Evolutionary conservation across 139 green algal genomes (phyloP).

Genomic region (Astrephomene gubernaculifera): DNA sequence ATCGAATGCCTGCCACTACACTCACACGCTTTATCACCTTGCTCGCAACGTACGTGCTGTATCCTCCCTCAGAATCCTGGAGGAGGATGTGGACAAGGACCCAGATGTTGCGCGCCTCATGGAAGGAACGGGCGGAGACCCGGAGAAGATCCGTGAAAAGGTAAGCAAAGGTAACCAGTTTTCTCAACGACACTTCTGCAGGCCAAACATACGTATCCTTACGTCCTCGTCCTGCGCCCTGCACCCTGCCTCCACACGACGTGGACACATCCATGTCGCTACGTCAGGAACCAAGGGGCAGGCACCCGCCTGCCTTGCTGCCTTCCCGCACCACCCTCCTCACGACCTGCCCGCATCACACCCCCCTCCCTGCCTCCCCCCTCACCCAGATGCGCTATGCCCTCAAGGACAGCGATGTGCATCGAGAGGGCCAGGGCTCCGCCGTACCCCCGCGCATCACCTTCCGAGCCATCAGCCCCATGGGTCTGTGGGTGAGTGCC

Average conservation of each 20-base stretch:
- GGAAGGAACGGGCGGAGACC: conserved; percentile 63
- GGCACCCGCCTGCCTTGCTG: background rate
- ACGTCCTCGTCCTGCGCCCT: too few relatives aligned
- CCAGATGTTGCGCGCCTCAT: conserved; percentile 64
- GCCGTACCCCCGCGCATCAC: conserved; percentile 54
- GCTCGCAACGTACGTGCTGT: background rate
- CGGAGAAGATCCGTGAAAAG: conserved; percentile 66
- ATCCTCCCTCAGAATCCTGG: conserved; percentile 52
- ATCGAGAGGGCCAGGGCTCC: conserved; percentile 42
- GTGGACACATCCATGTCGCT: too few relatives aligned
- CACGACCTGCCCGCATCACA: background rate
- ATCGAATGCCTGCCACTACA: background rate
- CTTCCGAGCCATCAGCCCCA: conserved; percentile 74
- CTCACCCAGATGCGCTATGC: conserved; percentile 39
- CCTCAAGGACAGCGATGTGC: conserved; percentile 10
- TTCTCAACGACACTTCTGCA: too few relatives aligned
- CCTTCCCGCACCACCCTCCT: background rate
- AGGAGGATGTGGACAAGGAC: conserved; percentile 70
- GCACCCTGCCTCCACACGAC: too few relatives aligned
- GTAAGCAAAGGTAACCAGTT: too few relatives aligned
- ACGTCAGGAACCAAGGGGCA: too few relatives aligned
- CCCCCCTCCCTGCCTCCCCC: background rate
- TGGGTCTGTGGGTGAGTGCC: conserved; percentile 70
- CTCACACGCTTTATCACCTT: background rate
- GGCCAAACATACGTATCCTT: too few relatives aligned